A percentile compares a stretch with the other conserved stretches of the same genome.
These are phyloP conservation scores for Claviceps sp. DNA, from an alignment of 2,329 filamentous ascomycete species.

Conservation along the genomic window DNA sequence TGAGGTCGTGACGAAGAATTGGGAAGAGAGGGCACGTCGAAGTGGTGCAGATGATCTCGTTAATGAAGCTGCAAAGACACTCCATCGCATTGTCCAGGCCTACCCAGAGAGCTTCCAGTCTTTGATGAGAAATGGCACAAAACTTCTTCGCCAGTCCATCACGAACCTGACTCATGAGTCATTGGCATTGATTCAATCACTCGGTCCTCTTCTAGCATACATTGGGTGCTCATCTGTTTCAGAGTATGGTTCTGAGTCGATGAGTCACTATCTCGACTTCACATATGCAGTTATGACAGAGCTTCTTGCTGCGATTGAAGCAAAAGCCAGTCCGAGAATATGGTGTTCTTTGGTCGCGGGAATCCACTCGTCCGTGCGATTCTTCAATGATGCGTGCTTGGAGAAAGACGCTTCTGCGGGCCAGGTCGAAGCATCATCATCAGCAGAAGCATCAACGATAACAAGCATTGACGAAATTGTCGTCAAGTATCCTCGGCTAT, in stretches of 20 bases:
- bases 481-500: slow-evolving; percentile 17
- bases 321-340: slow-evolving; percentile 17
- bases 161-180: slow-evolving; percentile 10
- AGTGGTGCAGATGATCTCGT: slow-evolving; percentile 22
- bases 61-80: slow-evolving; percentile 27
- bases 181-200: slow-evolving; percentile 17
- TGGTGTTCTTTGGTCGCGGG: slow-evolving; percentile 26
- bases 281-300: slow-evolving; percentile 21
- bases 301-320: slow-evolving; percentile 23
- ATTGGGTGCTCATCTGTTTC: slow-evolving; percentile 31
- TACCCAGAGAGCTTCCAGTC: slow-evolving; percentile 23
- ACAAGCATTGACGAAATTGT: slow-evolving; percentile 8
- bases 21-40: slow-evolving; percentile 10
- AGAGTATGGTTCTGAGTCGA: slow-evolving; percentile 10
- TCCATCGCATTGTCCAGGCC: slow-evolving; percentile 24
- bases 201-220: slow-evolving; percentile 32
- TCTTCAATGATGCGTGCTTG: slow-evolving; percentile 28
- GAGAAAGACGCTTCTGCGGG: slow-evolving; percentile 10
- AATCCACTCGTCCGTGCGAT: slow-evolving; percentile 21
- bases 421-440: slow-evolving; percentile 8
- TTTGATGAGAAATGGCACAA: slow-evolving; percentile 17
- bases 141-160: slow-evolving; percentile 14
- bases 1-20: slow-evolving; percentile 14
- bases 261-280: slow-evolving; percentile 29
- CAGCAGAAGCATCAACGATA: slow-evolving; percentile 5